Evolutionary conservation across 2,329 filamentous ascomycete species (phyloP).

Genomic region (Colletotrichum eleusines): DNA sequence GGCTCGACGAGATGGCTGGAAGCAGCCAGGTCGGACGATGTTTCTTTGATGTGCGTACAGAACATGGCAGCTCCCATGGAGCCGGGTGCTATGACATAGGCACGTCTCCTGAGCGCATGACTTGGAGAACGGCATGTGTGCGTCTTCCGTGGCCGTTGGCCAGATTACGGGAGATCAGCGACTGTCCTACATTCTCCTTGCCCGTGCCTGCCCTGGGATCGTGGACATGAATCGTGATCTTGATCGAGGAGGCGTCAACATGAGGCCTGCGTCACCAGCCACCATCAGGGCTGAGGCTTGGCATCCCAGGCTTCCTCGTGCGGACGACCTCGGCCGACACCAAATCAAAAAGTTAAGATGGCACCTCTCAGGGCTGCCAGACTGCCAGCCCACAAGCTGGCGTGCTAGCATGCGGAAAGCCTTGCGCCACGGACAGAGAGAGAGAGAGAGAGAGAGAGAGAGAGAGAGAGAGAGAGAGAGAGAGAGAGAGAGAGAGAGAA

Average conservation of each 20-base stretch:
- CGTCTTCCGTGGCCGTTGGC: neutral
- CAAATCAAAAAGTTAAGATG: conserved; percentile 35
- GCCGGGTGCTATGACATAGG: conserved; percentile 18
- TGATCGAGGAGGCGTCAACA: conserved; percentile 8
- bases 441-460: neutral
- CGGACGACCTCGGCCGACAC: conserved; percentile 7
- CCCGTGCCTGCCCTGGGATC: neutral
- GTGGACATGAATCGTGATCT: conserved; percentile 26
- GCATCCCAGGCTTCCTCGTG: conserved; percentile 9
- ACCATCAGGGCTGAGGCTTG: conserved; percentile 20
- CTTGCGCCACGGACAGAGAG: conserved; percentile 7
- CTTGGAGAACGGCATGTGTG: conserved; percentile 1
- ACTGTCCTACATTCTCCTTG: neutral
- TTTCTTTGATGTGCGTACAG: conserved; percentile 17
- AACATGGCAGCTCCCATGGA: conserved; percentile 17
- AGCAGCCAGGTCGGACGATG: conserved; percentile 1
- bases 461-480: no score
- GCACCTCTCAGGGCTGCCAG: conserved; percentile 37
- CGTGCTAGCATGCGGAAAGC: conserved; percentile 25
- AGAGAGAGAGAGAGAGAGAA: neutral
- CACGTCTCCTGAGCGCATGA: neutral
- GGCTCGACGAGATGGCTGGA: conserved; percentile 17
- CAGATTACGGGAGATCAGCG: conserved; percentile 18
- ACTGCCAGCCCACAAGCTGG: conserved; percentile 14
- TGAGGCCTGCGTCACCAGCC: conserved; percentile 32